A percentile compares a stretch with the other conserved stretches of the same genome.
Evolutionary conservation across 345 rosid species (phyloP).

Genomic region (Diplotaxis tenuifolia): DNA sequence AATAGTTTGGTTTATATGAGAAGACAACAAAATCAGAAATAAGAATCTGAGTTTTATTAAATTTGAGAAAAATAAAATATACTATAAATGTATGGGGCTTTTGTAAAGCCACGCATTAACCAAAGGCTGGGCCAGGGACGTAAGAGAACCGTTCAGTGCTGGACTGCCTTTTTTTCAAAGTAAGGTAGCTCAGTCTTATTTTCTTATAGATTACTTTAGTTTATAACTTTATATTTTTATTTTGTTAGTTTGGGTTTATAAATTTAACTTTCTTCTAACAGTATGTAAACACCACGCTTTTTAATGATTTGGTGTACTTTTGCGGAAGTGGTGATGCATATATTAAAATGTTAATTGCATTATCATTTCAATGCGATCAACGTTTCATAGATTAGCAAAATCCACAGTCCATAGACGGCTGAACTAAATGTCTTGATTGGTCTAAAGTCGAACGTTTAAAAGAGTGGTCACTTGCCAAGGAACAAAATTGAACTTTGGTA

Average conservation of each 20-base stretch:
- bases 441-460: not conserved
- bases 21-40: slow-evolving; percentile 14
- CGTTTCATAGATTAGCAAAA: not conserved
- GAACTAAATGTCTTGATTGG: not conserved
- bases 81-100: not conserved
- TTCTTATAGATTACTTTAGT: not conserved
- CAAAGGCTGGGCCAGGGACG: slow-evolving; percentile 1
- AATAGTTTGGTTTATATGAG: slow-evolving; percentile 12
- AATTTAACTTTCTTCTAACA: not conserved
- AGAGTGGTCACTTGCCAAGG: slow-evolving; percentile 17
- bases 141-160: slow-evolving; percentile 21
- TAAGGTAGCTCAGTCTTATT: no score
- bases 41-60: not conserved
- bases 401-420: slow-evolving; percentile 12
- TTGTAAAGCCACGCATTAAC: slow-evolving; percentile 26
- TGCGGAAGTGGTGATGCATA: not conserved
- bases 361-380: not conserved
- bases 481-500: slow-evolving; percentile 3
- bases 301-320: not conserved
- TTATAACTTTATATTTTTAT: not conserved
- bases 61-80: not conserved
- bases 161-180: no score
- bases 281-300: not conserved
- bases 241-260: not conserved
- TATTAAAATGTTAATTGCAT: not conserved